A percentile compares a stretch with the other conserved stretches of the same genome.
These are phyloP conservation scores for Dryas octopetala DNA, from an alignment of 306 rosid genomes.

Conservation along the genomic window DNA sequence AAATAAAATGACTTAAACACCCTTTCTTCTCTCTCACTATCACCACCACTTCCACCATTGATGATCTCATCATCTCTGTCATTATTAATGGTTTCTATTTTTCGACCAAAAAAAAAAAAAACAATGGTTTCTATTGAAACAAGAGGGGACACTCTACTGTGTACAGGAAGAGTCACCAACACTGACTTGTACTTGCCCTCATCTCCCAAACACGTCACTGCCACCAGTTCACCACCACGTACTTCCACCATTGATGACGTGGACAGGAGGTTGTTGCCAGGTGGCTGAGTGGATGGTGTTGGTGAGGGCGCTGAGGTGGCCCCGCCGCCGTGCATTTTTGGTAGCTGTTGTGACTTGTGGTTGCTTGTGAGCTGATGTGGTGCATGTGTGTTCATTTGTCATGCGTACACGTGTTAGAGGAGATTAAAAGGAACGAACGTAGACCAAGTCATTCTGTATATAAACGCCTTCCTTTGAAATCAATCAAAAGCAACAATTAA, in stretches of 20 bases:
- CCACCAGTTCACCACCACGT: too few relatives aligned
- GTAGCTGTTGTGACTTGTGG: conserved; percentile 18
- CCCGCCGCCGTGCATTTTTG: conserved; percentile 53
- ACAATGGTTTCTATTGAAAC: conserved; percentile 3
- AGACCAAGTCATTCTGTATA: not conserved
- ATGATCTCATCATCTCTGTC: not conserved
- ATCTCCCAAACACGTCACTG: conserved; percentile 39
- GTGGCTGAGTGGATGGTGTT: conserved; percentile 53
- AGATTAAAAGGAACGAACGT: not conserved
- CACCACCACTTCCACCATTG: not conserved
- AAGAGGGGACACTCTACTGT: conserved; percentile 59
- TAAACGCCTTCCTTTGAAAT: not conserved
- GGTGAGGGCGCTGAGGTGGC: conserved; percentile 95
- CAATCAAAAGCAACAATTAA: not conserved
- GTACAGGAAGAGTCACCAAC: conserved; percentile 67
- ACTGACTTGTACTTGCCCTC: conserved; percentile 30
- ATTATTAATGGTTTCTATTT: not conserved
- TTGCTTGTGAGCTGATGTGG: conserved; percentile 41
- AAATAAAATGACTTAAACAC: conserved; percentile 61
- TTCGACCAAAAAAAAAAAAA: too few relatives aligned
- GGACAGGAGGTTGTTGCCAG: conserved; percentile 28
- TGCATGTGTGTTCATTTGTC: too few relatives aligned
- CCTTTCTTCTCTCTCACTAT: conserved; percentile 9
- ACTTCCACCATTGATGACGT: conserved; percentile 11
- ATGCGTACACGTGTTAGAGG: too few relatives aligned